Evolutionary conservation across 192 early-diverging fungal species (phyloP).

Genomic region (Dispira parvispora): DNA sequence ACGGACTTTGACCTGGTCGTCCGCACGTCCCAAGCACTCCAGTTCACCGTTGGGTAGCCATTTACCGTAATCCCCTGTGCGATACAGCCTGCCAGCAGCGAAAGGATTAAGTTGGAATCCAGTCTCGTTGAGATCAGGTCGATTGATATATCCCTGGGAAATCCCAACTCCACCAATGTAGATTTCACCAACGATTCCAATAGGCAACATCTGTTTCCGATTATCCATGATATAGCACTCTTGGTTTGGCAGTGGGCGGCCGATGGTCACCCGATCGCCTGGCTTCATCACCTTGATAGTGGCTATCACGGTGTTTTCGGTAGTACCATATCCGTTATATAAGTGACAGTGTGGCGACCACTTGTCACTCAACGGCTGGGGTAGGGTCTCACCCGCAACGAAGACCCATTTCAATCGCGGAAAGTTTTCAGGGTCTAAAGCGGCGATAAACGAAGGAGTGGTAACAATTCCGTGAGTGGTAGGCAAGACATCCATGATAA

Average conservation of each 20-base stretch:
- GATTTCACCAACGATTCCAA: no score
- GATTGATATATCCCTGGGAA: no score
- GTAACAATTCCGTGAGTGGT: not conserved
- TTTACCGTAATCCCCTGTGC: no score
- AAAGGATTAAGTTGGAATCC: no score
- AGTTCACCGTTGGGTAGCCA: no score
- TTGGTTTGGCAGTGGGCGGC: constrained; percentile 11
- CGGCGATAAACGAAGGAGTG: constrained; percentile 4
- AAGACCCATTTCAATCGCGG: not conserved
- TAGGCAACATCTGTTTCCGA: constrained; percentile 5
- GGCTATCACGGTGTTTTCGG: not conserved
- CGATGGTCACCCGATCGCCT: constrained; percentile 12
- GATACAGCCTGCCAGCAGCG: no score
- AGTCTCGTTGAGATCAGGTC: no score
- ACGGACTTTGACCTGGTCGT: no score
- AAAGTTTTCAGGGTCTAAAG: not conserved
- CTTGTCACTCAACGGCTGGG: not conserved
- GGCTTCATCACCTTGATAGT: not conserved
- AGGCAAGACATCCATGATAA: not conserved
- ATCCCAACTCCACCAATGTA: no score
- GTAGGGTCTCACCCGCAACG: not conserved
- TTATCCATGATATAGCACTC: constrained; percentile 17
- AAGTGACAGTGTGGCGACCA: not conserved
- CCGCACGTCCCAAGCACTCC: no score
- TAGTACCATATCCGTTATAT: not conserved